Evolutionary conservation across 192 early-diverging fungal species (phyloP).

Genomic region (Umbelopsis isabellina): DNA sequence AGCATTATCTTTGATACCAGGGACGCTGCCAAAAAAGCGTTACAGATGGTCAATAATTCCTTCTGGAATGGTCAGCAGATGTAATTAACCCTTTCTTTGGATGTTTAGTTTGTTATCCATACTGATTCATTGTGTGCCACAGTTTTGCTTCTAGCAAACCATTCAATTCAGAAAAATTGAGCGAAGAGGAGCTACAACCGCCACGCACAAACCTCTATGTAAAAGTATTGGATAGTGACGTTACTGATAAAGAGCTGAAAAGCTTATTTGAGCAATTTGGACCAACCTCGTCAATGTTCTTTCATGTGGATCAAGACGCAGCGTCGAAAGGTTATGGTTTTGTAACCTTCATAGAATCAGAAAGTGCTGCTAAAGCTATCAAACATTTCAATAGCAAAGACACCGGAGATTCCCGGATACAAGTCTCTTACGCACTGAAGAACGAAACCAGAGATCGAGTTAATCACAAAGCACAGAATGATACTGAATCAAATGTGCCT

Average conservation of each 20-base stretch:
- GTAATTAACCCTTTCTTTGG: neutral
- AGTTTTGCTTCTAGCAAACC: neutral
- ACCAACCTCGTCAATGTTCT: neutral
- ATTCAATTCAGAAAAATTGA: too few species aligned
- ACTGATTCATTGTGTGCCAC: neutral
- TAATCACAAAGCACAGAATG: neutral
- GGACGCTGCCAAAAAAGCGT: conserved; percentile 2
- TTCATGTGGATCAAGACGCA: neutral
- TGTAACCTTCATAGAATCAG: neutral
- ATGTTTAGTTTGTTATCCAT: neutral
- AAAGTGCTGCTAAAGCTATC: neutral
- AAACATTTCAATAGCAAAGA: neutral
- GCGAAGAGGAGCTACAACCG: neutral
- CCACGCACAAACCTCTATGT: neutral
- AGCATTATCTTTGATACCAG: neutral
- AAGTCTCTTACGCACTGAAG: neutral
- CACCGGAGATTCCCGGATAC: neutral
- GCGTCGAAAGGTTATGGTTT: neutral
- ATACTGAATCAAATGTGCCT: neutral
- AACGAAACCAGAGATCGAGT: neutral
- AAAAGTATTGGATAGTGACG: neutral
- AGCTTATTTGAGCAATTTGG: neutral
- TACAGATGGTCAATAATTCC: neutral
- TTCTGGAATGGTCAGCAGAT: conserved; percentile 9
- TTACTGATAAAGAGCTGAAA: neutral